Evolutionary conservation across 2,329 filamentous ascomycete species (phyloP).

Genomic region (Cyphellophora europaea): DNA sequence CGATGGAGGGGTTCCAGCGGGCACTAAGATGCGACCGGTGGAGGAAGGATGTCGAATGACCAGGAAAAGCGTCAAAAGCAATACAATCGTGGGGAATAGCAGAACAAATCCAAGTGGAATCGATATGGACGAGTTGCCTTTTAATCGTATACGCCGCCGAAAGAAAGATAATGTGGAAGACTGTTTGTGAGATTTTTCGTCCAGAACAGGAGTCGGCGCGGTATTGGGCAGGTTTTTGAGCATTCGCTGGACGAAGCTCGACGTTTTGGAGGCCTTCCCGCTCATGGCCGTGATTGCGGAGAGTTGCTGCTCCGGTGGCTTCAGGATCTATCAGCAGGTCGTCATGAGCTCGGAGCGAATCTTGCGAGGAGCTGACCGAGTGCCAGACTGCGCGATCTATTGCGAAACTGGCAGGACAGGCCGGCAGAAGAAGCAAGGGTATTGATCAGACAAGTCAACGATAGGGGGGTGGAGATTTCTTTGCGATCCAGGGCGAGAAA

Average conservation of each 20-base stretch:
- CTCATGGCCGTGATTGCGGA: slow-evolving; percentile 1
- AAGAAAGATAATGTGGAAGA: slow-evolving; percentile 65
- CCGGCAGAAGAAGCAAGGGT: too few relatives aligned
- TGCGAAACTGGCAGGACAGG: too few relatives aligned
- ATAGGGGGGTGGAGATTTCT: too few relatives aligned
- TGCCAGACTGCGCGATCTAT: too few relatives aligned
- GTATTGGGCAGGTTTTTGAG: slow-evolving; percentile 42
- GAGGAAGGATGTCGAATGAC: slow-evolving; percentile 82
- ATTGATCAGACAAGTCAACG: too few relatives aligned
- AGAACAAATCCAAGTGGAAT: slow-evolving; percentile 88
- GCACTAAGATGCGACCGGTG: slow-evolving; percentile 73
- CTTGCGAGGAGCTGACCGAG: too few relatives aligned
- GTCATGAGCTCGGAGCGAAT: too few relatives aligned
- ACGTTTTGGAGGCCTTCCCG: slow-evolving; percentile 18
- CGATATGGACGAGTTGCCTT: slow-evolving; percentile 84
- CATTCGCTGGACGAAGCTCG: slow-evolving; percentile 46
- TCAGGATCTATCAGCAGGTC: too few relatives aligned
- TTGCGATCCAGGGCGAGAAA: too few relatives aligned
- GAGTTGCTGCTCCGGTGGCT: too few relatives aligned
- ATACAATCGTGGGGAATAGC: slow-evolving; percentile 82
- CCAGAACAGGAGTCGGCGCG: slow-evolving; percentile 33
- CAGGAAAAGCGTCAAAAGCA: slow-evolving; percentile 81
- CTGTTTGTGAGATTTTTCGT: slow-evolving; percentile 32
- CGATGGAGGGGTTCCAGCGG: slow-evolving; percentile 74
- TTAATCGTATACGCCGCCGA: slow-evolving; percentile 73